These are phyloP conservation scores for Urtica urens DNA, from an alignment of 306 rosid species.

Conservation along the genomic window DNA sequence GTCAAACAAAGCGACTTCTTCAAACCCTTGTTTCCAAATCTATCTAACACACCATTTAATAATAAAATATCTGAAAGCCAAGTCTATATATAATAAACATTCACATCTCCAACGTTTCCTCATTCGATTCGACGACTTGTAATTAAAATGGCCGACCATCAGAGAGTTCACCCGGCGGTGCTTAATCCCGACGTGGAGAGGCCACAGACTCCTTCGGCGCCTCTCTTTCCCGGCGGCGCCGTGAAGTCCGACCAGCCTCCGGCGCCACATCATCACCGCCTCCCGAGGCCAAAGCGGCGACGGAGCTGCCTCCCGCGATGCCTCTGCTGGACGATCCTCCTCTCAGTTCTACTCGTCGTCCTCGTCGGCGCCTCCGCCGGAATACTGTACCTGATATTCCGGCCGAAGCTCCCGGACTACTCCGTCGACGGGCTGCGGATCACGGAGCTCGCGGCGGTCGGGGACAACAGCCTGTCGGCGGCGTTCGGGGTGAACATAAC, in stretches of 20 bases:
- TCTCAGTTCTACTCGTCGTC: constrained; percentile 27
- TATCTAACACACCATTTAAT: no score
- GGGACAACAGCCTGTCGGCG: constrained; percentile 26
- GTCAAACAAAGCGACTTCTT: no score
- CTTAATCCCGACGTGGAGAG: constrained; percentile 72
- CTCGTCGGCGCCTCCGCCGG: constrained; percentile 43
- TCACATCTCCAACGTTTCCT: no score
- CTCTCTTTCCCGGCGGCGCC: constrained; percentile 33
- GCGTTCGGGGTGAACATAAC: constrained; percentile 48
- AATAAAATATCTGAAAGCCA: no score
- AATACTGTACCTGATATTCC: constrained; percentile 51
- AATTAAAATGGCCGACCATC: constrained; percentile 76
- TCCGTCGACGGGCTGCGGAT: constrained; percentile 35
- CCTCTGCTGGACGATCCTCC: constrained; percentile 38
- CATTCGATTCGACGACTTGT: no score
- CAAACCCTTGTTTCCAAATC: no score
- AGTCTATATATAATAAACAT: no score
- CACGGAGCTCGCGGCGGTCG: constrained; percentile 22
- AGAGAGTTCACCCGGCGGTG: constrained; percentile 49
- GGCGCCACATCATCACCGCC: constrained; percentile 27
- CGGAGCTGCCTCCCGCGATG: constrained; percentile 55
- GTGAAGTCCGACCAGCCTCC: constrained; percentile 47
- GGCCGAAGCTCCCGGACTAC: constrained; percentile 72
- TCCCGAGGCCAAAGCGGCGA: constrained; percentile 45
- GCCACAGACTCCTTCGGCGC: constrained; percentile 35